Conservation (phyloP, 495 filamentous ascomycete genomes). For the Penicillium crystallinum region DNA sequence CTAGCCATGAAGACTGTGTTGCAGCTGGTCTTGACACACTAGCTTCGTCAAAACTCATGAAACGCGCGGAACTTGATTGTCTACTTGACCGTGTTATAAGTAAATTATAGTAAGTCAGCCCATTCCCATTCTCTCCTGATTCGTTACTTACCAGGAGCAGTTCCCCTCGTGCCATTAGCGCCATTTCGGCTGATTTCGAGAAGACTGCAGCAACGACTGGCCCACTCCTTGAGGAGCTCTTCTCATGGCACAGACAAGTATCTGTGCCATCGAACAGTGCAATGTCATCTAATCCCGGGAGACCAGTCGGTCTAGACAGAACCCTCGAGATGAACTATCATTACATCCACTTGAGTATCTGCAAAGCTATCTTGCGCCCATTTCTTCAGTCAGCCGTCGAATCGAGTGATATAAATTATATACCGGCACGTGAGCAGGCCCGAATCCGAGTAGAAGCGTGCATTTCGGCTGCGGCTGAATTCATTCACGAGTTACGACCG, state of each 20-base stretch:
- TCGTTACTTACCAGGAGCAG: not conserved
- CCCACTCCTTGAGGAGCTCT: not conserved
- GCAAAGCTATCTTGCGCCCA: not conserved
- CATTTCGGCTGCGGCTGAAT: not conserved
- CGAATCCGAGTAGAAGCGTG: not conserved
- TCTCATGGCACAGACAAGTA: not conserved
- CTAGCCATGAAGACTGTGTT: not conserved
- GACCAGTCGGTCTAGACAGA: not conserved
- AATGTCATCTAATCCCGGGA: not conserved
- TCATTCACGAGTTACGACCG: not conserved
- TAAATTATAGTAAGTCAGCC: not conserved
- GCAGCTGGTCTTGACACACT: not conserved
- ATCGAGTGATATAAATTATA: not conserved
- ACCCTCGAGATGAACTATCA: not conserved
- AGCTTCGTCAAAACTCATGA: not conserved
- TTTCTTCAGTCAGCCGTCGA: not conserved
- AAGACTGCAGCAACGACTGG: not conserved
- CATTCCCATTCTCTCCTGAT: not conserved
- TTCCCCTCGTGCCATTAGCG: not conserved
- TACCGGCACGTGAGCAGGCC: not conserved
- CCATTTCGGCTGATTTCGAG: not conserved
- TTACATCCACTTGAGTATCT: constrained; percentile 1
- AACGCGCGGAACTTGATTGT: not conserved
- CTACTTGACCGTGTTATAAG: not conserved
- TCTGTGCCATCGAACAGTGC: not conserved